These are phyloP conservation scores for Fusarium virguliforme DNA, from an alignment of 2,329 filamentous ascomycete species.

Conservation along the genomic window DNA sequence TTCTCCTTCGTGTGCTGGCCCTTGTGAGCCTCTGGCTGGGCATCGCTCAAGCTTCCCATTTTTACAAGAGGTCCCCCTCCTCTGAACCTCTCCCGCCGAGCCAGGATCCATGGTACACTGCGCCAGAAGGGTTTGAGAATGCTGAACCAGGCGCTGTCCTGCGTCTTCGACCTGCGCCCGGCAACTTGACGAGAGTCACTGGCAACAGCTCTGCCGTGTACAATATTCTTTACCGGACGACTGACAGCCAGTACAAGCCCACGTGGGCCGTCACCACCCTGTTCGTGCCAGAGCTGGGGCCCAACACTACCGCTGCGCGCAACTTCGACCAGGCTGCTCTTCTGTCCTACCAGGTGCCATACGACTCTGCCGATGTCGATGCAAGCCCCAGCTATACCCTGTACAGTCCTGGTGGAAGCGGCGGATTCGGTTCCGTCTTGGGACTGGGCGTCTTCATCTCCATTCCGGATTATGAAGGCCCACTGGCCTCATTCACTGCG, in stretches of 20 bases:
- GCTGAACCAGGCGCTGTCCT: conserved; percentile 45
- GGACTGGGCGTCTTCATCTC: conserved; percentile 53
- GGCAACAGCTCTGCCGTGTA: conserved; percentile 44
- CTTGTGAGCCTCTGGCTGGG: conserved; percentile 41
- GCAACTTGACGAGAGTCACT: conserved; percentile 42
- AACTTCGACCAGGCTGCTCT: conserved; percentile 40
- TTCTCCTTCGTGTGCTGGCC: conserved; percentile 30
- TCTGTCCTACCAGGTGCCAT: conserved; percentile 46
- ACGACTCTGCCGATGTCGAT: conserved; percentile 47
- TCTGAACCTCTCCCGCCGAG: conserved; percentile 38
- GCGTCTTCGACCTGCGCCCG: conserved; percentile 44
- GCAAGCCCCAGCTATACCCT: conserved; percentile 42
- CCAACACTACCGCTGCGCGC: conserved; percentile 27
- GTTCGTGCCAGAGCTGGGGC: conserved; percentile 38
- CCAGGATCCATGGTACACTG: conserved; percentile 48
- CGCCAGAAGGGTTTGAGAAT: conserved; percentile 40
- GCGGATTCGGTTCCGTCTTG: conserved; percentile 23
- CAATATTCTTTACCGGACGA: conserved; percentile 49
- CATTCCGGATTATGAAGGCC: conserved; percentile 65
- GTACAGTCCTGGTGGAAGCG: conserved; percentile 2
- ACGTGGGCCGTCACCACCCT: conserved; percentile 49
- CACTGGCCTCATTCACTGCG: conserved; percentile 61
- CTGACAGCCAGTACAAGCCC: conserved; percentile 46
- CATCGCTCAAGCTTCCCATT: conserved; percentile 17
- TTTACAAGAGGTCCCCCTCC: conserved; percentile 23